Base-by-base conservation (phyloP, 345 rosid genomes). In the Gossypium ekmanianum region DNA sequence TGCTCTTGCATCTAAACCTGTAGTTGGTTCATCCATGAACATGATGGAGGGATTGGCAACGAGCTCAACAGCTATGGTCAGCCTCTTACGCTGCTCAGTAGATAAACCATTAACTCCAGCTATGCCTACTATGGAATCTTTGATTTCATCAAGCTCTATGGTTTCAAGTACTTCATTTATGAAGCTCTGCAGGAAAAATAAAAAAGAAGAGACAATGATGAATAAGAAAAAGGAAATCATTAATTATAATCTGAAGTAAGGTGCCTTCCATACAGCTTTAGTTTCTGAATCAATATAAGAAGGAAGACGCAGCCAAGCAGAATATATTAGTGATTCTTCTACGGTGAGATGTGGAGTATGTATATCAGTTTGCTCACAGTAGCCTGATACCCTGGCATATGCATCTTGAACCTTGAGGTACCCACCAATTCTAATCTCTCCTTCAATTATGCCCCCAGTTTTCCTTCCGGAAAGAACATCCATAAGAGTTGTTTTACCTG, bases 391-490 rank as follows among this genome's bases (percentile, higher is more conserved):
- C 79, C 98, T 87, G 3, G 97, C 93, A 76, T 85, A 93, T 2
- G 94, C 85, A 75, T 87, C 82, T 62, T 93, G 97, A 68, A 85
- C 89, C 77, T 91, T 93, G 12, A 78, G 92, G 74, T 75, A 88
- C 22, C 97, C 94, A 0, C 86, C 84, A 47, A 91, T 81, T 81
- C 74, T 87, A 17, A 94, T 87, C 61, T 91, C 94, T 54, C 97
- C 98, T 76, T 87, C 89, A 0, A 85, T 83, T 72, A 71, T 79
- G 62, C 98, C 97, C 1, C 81, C 83, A 26, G 95, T 92, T 85
- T 94, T 94, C 80, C 97, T 87, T 73, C 98, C 98, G 1, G 92
- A 83, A 1, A 94, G 92, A 78, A 94, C 98, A 76, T 94, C 97
- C 26, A 94, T 80, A 26, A 91, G 88, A 44, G 97, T 94, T 12